Evolutionary conservation across 2,329 filamentous ascomycete species (phyloP), one percentile per base, ranked within the genome.

Genomic region (Epicoccum nigrum): DNA sequence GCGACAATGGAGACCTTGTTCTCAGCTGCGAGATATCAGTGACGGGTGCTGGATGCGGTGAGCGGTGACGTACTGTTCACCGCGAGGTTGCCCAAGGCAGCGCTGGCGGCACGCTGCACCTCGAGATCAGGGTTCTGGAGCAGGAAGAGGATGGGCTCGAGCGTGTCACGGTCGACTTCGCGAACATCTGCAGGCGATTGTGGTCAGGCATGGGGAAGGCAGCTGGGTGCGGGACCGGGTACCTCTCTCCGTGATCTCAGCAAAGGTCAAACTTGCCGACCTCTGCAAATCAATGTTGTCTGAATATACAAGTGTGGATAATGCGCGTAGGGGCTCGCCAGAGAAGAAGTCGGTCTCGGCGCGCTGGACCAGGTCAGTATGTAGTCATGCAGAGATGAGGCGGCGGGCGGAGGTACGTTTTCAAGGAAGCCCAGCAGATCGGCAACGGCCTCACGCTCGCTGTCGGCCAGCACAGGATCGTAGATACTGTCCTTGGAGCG

Each of bases 241-340:
- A 97, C 94, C 93, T 90, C 93, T 80, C 77, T 99, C 94, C 31
- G 94, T 99, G 63, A 99, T 99, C 75, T 99, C 94, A 54, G 94
- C 94, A 81, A 99, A 99, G 2, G 94, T 99, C 74, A 99, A 84
- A 74, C 93, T 97, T 45, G 94, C 94, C 77, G 94, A 97, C 61
- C 94, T 85, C 78, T 99, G 94, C 45, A 99, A 83, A 74, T 99
- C 94, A 72, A 99, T 92, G 78, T 99, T 99, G 76, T 97, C 92
- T 51, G 94, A 99, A 74, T 96, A 99, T 51, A 99, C 94, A 20
- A 99, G 84, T 11, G 93, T 99, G 76, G 91, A 97, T 50, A 99
- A 80, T 37, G 94, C 93, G 76, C 89, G 89, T 51, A 99, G 85
- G 37, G 94, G 94, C 70, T 97, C 92, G 76, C 94, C 94, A 30